phyloP scores from a whole-genome alignment of 495 filamentous ascomycete species.

The Trichoderma parareesei region DNA sequence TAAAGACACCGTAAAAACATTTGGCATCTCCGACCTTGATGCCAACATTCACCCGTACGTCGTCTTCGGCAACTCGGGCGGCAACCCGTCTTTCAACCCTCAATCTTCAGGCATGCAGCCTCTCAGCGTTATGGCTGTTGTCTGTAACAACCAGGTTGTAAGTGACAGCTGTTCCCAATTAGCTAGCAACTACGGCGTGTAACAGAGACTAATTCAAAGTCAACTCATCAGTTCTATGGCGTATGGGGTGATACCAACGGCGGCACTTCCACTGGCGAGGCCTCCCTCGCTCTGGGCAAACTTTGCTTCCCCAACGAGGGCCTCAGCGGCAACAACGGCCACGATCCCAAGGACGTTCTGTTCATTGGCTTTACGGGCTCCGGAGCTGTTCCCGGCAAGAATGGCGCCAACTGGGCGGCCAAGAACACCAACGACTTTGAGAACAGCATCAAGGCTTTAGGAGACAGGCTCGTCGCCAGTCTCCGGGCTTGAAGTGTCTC shows the following conservation, averaged over 20 bases:
- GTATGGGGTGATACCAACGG: conserved; percentile 64
- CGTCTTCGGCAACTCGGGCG: conserved; percentile 55
- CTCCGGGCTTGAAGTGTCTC: background rate
- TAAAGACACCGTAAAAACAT: conserved; percentile 34
- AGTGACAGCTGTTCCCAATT: conserved; percentile 11
- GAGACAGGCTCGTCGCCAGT: conserved; percentile 30
- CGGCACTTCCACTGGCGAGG: conserved; percentile 45
- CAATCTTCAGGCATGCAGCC: conserved; percentile 45
- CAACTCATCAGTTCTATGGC: conserved; percentile 44
- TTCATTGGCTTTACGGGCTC: conserved; percentile 47
- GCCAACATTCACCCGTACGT: conserved; percentile 56
- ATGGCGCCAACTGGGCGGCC: conserved; percentile 43
- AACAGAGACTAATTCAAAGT: background rate
- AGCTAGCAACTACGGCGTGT: too few relatives aligned
- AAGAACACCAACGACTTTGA: conserved; percentile 37
- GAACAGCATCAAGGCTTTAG: conserved; percentile 38
- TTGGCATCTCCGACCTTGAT: conserved; percentile 49
- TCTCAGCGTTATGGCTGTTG: conserved; percentile 55
- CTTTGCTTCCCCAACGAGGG: conserved; percentile 41
- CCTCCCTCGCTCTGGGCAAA: conserved; percentile 48
- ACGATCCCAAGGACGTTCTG: conserved; percentile 42
- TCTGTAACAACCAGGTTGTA: conserved; percentile 50
- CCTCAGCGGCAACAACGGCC: conserved; percentile 43
- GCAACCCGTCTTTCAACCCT: conserved; percentile 43
- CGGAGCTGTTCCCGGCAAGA: conserved; percentile 38